Evolutionary conservation across 768 basidiomycete genomes (phyloP).

Genomic region (Mycena maculata): DNA sequence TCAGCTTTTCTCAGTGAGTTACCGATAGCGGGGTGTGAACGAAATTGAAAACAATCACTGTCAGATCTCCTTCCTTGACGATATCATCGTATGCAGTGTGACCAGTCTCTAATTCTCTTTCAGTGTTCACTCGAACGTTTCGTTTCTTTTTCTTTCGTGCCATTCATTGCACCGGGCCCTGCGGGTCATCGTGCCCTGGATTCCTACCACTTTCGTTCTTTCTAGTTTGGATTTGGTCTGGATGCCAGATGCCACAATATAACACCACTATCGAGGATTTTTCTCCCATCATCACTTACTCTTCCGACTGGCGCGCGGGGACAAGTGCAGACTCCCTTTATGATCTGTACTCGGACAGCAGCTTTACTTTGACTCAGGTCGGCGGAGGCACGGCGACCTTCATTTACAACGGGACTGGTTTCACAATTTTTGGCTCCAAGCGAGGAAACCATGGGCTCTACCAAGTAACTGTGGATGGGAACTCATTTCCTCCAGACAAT

Average conservation of each 20-base stretch:
- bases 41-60: neutral
- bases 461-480: slow-evolving; percentile 39
- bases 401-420: slow-evolving; percentile 52
- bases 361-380: slow-evolving; percentile 42
- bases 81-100: neutral
- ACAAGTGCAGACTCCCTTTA: slow-evolving; percentile 31
- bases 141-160: slow-evolving; percentile 25
- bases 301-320: slow-evolving; percentile 37
- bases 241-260: slow-evolving; percentile 44
- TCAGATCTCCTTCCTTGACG: neutral
- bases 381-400: slow-evolving; percentile 44
- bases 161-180: slow-evolving; percentile 33
- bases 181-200: slow-evolving; percentile 29
- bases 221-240: slow-evolving; percentile 6
- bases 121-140: slow-evolving; percentile 3
- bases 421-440: slow-evolving; percentile 55
- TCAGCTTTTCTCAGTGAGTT: too few relatives aligned
- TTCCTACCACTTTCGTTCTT: slow-evolving; percentile 6
- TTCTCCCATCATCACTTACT: slow-evolving; percentile 45
- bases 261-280: slow-evolving; percentile 50
- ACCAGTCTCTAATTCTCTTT: neutral
- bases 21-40: too few relatives aligned
- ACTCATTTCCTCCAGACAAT: slow-evolving; percentile 14
- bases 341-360: slow-evolving; percentile 24
- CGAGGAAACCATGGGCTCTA: slow-evolving; percentile 52